These are phyloP conservation scores for Podospora sp. DNA, from an alignment of 495 filamentous ascomycete genomes.

Conservation along the genomic window DNA sequence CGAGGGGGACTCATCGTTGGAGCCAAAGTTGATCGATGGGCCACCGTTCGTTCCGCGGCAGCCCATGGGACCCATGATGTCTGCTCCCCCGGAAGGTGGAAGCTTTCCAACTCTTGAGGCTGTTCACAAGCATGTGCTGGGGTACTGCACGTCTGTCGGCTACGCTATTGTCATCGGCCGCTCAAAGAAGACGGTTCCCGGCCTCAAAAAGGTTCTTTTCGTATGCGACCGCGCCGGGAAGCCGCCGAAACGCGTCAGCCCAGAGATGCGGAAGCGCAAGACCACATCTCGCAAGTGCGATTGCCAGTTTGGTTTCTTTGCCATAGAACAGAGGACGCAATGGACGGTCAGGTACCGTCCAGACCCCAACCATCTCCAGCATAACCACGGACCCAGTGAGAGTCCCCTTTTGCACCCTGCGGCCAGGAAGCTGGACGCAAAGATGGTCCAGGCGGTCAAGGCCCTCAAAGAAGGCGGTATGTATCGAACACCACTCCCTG, in stretches of 20 bases:
- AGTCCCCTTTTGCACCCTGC: constrained; percentile 58
- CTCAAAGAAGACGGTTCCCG: constrained; percentile 59
- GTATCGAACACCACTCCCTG: constrained; percentile 16
- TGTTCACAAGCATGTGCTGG: constrained; percentile 54
- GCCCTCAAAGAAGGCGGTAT: constrained; percentile 57
- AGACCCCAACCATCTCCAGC: constrained; percentile 50
- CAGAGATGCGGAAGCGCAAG: constrained; percentile 57
- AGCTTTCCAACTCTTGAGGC: constrained; percentile 58
- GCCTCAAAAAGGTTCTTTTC: constrained; percentile 60
- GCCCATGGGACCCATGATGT: constrained; percentile 54
- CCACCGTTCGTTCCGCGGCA: constrained; percentile 47
- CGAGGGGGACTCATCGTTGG: constrained; percentile 44
- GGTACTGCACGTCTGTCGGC: constrained; percentile 58
- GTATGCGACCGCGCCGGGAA: constrained; percentile 60
- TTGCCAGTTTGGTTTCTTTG: constrained; percentile 61
- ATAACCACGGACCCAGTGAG: constrained; percentile 60
- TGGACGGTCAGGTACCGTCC: constrained; percentile 60
- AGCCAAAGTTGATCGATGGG: constrained; percentile 47
- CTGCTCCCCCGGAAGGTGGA: constrained; percentile 57
- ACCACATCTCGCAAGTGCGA: constrained; percentile 61
- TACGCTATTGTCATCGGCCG: constrained; percentile 61
- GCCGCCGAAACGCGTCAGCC: constrained; percentile 54
- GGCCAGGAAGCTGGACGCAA: constrained; percentile 58
- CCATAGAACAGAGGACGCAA: constrained; percentile 58
- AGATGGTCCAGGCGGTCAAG: constrained; percentile 60